These are phyloP conservation scores for Botrytis porri DNA, from an alignment of 2,329 filamentous ascomycete species.

Conservation along the genomic window DNA sequence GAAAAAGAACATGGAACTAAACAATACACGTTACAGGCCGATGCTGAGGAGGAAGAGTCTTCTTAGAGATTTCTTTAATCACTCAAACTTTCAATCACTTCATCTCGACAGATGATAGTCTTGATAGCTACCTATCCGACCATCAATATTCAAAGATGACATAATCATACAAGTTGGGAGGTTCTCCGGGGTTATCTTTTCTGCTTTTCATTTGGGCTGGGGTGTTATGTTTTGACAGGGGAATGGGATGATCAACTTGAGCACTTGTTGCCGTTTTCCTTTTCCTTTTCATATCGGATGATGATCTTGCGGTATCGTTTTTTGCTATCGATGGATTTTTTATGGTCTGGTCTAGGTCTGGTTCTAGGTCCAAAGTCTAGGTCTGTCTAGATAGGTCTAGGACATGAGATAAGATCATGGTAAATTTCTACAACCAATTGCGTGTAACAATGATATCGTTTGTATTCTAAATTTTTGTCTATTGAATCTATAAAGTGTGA, in stretches of 20 bases:
- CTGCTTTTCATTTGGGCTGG: constrained; percentile 34
- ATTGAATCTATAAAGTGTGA: constrained; percentile 14
- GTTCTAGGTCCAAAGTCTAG: constrained; percentile 23
- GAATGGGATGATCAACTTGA: constrained; percentile 27
- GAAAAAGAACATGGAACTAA: constrained; percentile 35
- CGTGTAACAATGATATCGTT: constrained; percentile 34
- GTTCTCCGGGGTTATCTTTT: constrained; percentile 25
- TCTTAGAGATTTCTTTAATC: constrained; percentile 30
- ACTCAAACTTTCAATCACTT: constrained; percentile 23
- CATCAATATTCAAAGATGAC: constrained; percentile 22
- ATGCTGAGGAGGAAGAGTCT: constrained; percentile 54
- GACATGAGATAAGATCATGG: neutral
- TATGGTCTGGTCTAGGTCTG: constrained; percentile 4
- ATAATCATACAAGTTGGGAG: constrained; percentile 17
- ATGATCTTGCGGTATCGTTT: constrained; percentile 11
- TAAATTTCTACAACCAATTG: constrained; percentile 28
- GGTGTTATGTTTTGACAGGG: constrained; percentile 32
- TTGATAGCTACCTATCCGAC: constrained; percentile 14
- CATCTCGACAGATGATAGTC: constrained; percentile 25
- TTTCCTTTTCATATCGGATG: constrained; percentile 25
- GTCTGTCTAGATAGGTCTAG: constrained; percentile 7
- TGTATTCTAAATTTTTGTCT: constrained; percentile 35
- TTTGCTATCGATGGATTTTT: constrained; percentile 6
- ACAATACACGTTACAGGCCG: constrained; percentile 47
- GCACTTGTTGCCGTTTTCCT: constrained; percentile 29